Conservation (phyloP, 768 basidiomycete species). For the Leucocoprinus birnbaumii region DNA sequence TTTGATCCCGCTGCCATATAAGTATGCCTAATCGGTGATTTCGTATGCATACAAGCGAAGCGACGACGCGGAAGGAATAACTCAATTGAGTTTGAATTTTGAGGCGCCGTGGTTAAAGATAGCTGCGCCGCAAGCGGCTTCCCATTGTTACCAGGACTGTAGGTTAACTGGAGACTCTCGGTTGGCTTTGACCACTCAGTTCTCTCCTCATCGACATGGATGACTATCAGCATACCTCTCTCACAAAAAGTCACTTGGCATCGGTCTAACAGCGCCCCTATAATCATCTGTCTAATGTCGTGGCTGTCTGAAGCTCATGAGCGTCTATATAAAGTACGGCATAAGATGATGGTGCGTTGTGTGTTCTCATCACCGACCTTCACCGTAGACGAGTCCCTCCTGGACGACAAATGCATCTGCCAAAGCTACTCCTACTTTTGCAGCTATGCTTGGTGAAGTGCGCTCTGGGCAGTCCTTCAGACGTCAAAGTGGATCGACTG, state of each 20-base stretch:
- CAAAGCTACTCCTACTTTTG: not conserved
- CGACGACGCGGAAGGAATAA: not conserved
- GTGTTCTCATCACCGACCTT: not conserved
- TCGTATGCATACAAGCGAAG: not conserved
- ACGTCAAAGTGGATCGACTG: slow-evolving; percentile 18
- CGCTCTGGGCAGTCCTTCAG: not conserved
- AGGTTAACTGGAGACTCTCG: too few species aligned
- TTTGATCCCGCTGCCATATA: not conserved
- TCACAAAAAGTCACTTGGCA: too few species aligned
- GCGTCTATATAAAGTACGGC: not conserved
- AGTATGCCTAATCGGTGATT: not conserved
- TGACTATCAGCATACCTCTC: too few species aligned
- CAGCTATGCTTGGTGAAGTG: not conserved
- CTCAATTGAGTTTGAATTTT: too few species aligned
- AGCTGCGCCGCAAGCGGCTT: too few species aligned
- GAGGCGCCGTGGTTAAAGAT: too few species aligned
- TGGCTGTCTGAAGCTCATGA: not conserved
- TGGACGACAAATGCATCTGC: not conserved
- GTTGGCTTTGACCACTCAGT: too few species aligned
- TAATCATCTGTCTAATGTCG: too few species aligned
- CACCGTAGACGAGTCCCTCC: not conserved
- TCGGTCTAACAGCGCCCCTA: too few species aligned
- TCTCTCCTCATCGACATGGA: too few species aligned
- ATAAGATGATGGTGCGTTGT: not conserved
- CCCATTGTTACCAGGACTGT: too few species aligned